Conservation (phyloP, 306 rosid species). For the Abrus pulchellus region DNA sequence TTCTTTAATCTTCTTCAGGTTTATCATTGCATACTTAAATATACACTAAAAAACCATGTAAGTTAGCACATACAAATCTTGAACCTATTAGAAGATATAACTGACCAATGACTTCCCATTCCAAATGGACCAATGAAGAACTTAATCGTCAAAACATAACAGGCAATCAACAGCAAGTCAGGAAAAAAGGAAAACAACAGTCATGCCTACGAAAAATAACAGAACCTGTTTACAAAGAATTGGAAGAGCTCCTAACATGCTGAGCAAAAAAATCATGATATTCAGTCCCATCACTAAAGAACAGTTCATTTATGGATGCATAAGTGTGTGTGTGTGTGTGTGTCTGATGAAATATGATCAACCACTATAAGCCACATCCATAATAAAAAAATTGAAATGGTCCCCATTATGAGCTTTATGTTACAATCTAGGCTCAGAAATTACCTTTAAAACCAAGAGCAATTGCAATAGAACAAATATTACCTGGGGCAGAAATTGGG, state of each 20-base stretch:
- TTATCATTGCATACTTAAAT: neutral
- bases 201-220: slow-evolving; percentile 13
- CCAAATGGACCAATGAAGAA: slow-evolving; percentile 11
- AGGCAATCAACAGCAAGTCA: slow-evolving; percentile 11
- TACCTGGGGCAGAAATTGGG: slow-evolving; percentile 88
- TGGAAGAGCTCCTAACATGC: slow-evolving; percentile 1
- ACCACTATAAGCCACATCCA: neutral
- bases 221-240: slow-evolving; percentile 3
- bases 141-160: slow-evolving; percentile 23
- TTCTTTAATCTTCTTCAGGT: slow-evolving; percentile 21
- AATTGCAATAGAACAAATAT: slow-evolving; percentile 42
- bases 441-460: neutral
- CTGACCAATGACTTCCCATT: slow-evolving; percentile 20
- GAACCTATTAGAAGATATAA: slow-evolving; percentile 6
- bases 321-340: neutral
- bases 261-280: neutral
- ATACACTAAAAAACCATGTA: slow-evolving; percentile 1
- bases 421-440: neutral
- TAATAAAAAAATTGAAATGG: neutral
- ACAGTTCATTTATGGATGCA: neutral
- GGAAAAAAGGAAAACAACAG: slow-evolving; percentile 1
- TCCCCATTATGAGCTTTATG: neutral
- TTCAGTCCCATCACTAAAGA: slow-evolving; percentile 8
- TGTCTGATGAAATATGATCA: slow-evolving; percentile 2
- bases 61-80: slow-evolving; percentile 9